Evolutionary conservation across 139 green algal genomes (phyloP).

Genomic region (Coccomyxa sp.): DNA sequence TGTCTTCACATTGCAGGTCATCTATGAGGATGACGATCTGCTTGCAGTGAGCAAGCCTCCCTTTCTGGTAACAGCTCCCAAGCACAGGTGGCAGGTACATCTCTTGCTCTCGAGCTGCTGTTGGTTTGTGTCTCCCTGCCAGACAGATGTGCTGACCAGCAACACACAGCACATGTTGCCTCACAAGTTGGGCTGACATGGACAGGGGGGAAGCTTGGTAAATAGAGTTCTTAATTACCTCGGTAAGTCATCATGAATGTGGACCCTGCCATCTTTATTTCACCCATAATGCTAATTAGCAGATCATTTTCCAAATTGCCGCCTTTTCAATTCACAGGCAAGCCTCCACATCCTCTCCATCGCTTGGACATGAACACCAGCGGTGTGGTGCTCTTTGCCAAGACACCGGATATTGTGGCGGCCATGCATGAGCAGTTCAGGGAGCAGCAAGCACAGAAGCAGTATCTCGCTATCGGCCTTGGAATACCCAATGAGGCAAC

Average conservation of each 20-base stretch:
- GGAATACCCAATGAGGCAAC: constrained; percentile 27
- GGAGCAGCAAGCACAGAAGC: constrained; percentile 52
- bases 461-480: constrained; percentile 65
- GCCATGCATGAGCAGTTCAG: constrained; percentile 70
- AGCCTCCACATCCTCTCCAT: constrained; percentile 49
- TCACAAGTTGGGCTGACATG: background rate
- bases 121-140: background rate
- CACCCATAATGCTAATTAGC: background rate
- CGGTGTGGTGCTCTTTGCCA: constrained; percentile 77
- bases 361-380: constrained; percentile 77
- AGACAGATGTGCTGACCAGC: background rate
- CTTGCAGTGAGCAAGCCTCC: constrained; percentile 79
- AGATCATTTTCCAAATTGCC: background rate
- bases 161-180: background rate
- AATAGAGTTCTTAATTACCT: constrained; percentile 69
- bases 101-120: background rate
- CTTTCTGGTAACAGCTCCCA: constrained; percentile 62
- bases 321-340: constrained; percentile 1
- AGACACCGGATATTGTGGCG: constrained; percentile 42
- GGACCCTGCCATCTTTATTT: background rate
- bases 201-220: constrained; percentile 63
- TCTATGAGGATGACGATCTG: constrained; percentile 72
- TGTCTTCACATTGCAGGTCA: constrained; percentile 18
- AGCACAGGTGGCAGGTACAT: constrained; percentile 50
- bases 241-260: background rate